Base-by-base conservation (phyloP, 2,329 filamentous ascomycete species). In the Aspergillus viridinutans region DNA sequence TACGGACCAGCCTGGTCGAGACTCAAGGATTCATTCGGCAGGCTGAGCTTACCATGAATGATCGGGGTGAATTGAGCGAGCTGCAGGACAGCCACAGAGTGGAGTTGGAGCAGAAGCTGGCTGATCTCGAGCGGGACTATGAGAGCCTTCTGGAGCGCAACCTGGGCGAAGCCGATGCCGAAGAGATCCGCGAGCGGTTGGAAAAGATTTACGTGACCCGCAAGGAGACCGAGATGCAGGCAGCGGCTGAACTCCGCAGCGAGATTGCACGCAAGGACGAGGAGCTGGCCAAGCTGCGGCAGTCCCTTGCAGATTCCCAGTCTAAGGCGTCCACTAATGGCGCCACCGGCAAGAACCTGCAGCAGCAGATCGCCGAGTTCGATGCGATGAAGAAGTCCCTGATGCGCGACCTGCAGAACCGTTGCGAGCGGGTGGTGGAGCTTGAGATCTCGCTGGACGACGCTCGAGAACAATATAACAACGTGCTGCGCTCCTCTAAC, bases 361-460 rank as follows among this genome's bases (percentile, higher is more conserved):
- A 96, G 73, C 93, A 99, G 78, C 94, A 97, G 78, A 96, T 99
- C 75, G 90, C 93, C 57, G 94, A 99, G 73, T 99, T 99, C 67
- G 94, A 99, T 75, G 90, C 91, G 58, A 99, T 99, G 92, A 99
- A 99, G 86, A 99, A 99, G 85, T 96, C 90, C 64, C 82, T 99
- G 65, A 99, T 99, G 94, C 90, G 94, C 57, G 94, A 99, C 76
- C 81, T 99, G 64, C 94, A 99, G 77, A 97, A 99, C 80, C 89
- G 94, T 60, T 99, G 94, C 76, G 94, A 99, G 80, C 88, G 94
- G 64, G 92, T 99, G 35, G 94, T 99, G 20, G 94, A 99, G 80
- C 86, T 99, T 28, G 94, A 99, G 76, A 99, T 99, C 69, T 96
- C 90, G 38, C 84, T 99, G 52, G 94, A 99, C 71, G 92, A 97